Percentiles rank a stretch among this genome's conserved stretches.
phyloP scores from a whole-genome alignment of 2,329 filamentous ascomycete genomes.

The Cryphonectria naterciae region DNA sequence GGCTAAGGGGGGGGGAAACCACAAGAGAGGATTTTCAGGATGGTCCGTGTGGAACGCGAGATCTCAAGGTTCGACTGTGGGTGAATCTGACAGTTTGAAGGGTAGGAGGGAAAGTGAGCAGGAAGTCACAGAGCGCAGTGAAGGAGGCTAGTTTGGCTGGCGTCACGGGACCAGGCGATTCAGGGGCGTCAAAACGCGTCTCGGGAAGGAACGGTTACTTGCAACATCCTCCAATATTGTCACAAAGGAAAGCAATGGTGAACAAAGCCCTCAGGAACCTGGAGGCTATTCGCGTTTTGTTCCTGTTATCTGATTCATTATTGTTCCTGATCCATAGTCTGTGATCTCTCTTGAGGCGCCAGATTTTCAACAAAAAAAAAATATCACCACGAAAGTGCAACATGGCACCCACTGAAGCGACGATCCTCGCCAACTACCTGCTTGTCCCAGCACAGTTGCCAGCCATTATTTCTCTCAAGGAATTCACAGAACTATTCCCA shows the following conservation, averaged over 20 bases:
- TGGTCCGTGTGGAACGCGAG: not conserved
- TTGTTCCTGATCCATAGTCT: not conserved
- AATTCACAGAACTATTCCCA: conserved; percentile 80
- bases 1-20: not conserved
- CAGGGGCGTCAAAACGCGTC: conserved; percentile 19
- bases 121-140: not conserved
- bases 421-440: conserved; percentile 78
- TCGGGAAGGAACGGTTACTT: conserved; percentile 14
- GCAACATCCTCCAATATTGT: not conserved
- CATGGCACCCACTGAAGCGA: conserved; percentile 76
- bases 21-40: not conserved
- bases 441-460: conserved; percentile 76
- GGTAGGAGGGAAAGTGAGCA: conserved; percentile 15
- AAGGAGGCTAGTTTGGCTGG: conserved; percentile 16
- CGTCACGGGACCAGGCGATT: conserved; percentile 29
- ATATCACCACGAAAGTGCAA: conserved; percentile 26
- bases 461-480: conserved; percentile 71
- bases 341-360: not conserved
- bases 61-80: not conserved
- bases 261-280: not conserved
- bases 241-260: not conserved
- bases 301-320: not conserved
- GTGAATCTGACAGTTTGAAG: not conserved
- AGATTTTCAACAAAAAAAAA: too few species aligned
- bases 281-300: not conserved